Evolutionary conservation across 768 basidiomycete species (phyloP).

Genomic region (Lactarius evosmus): DNA sequence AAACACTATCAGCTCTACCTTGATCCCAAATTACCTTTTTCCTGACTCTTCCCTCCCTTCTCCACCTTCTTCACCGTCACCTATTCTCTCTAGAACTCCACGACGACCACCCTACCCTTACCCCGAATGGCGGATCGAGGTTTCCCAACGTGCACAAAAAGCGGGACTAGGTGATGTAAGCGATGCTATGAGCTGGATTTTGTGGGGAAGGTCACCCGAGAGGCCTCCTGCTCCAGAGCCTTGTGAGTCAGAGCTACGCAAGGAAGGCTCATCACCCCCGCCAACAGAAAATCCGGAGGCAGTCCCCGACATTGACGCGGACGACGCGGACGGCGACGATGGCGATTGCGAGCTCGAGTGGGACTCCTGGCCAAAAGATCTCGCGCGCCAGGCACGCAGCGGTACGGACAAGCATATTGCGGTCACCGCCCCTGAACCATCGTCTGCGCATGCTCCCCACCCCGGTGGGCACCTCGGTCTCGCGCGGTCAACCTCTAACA

Average conservation of each 20-base stretch:
- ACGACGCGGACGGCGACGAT: conserved; percentile 19
- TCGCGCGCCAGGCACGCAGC: conserved; percentile 24
- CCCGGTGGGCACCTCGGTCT: not conserved
- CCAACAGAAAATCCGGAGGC: not conserved
- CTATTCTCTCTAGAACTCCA: not conserved
- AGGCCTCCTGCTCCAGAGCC: not conserved
- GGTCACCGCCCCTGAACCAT: not conserved
- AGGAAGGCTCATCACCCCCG: not conserved
- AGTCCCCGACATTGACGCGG: not conserved
- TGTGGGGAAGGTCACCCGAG: conserved; percentile 15
- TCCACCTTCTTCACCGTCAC: conserved; percentile 5
- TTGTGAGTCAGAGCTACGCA: not conserved
- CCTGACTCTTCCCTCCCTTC: conserved; percentile 9
- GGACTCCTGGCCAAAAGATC: conserved; percentile 30
- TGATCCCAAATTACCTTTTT: conserved; percentile 19
- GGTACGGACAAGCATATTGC: not conserved
- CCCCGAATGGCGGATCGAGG: conserved; percentile 31
- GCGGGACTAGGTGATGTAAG: conserved; percentile 28
- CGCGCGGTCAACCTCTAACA: conserved; percentile 11
- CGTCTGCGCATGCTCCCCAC: not conserved
- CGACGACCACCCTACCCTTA: conserved; percentile 23
- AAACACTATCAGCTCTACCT: conserved; percentile 16
- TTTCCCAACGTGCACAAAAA: conserved; percentile 26
- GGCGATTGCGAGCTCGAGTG: conserved; percentile 30
- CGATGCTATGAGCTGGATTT: conserved; percentile 22